Evolutionary conservation across 306 rosid genomes (phyloP).

Genomic region (Sesbania bispinosa): DNA sequence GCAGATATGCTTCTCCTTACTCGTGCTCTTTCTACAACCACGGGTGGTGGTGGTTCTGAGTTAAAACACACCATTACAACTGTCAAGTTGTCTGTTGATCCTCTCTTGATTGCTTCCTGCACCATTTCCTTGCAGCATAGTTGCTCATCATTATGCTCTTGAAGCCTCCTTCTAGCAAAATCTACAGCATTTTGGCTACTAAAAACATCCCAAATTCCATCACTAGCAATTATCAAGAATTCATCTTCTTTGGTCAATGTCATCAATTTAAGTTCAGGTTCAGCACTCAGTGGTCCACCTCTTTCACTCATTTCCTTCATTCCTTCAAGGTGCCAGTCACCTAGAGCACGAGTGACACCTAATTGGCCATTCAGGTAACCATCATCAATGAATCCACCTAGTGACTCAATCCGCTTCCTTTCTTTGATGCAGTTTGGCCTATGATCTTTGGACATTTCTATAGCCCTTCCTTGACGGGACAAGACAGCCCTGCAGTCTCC

Average conservation of each 20-base stretch:
- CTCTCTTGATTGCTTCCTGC: slow-evolving; percentile 68
- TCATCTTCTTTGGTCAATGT: slow-evolving; percentile 73
- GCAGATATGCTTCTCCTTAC: slow-evolving; percentile 73
- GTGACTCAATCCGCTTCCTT: slow-evolving; percentile 56
- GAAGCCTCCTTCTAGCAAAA: slow-evolving; percentile 67
- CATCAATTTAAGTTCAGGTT: slow-evolving; percentile 67
- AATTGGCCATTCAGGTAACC: slow-evolving; percentile 68
- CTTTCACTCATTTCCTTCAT: slow-evolving; percentile 61
- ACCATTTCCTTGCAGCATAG: slow-evolving; percentile 71
- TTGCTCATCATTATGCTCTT: slow-evolving; percentile 74
- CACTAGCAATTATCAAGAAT: slow-evolving; percentile 77
- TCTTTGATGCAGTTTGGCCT: slow-evolving; percentile 60
- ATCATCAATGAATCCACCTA: slow-evolving; percentile 66
- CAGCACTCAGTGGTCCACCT: slow-evolving; percentile 77
- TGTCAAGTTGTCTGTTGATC: slow-evolving; percentile 68
- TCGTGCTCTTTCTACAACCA: slow-evolving; percentile 51
- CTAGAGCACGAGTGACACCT: slow-evolving; percentile 78
- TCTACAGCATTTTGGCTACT: slow-evolving; percentile 72
- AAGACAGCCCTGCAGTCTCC: slow-evolving; percentile 89
- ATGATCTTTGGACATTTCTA: slow-evolving; percentile 79
- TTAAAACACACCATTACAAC: slow-evolving; percentile 75
- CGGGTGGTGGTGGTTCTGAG: slow-evolving; percentile 61
- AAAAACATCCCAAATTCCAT: slow-evolving; percentile 82
- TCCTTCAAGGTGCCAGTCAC: slow-evolving; percentile 91
- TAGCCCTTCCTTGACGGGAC: slow-evolving; percentile 56